phyloP scores from a whole-genome alignment of 257 asterid genomes.

The Verbena officinalis region DNA sequence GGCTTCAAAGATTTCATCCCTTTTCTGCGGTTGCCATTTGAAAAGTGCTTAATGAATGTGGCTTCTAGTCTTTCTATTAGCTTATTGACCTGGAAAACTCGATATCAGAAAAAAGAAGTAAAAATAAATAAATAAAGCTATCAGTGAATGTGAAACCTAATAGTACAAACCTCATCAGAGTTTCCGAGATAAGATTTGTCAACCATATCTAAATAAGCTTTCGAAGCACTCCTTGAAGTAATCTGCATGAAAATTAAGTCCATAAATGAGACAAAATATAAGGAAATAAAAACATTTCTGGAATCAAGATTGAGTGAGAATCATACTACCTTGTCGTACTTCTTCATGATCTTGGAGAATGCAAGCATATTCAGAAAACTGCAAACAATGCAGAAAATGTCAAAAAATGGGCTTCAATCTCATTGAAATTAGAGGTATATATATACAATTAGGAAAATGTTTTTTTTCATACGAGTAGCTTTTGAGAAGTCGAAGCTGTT shows the following conservation, averaged over 20 bases:
- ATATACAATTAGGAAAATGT: background rate
- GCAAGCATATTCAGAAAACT: slow-evolving; percentile 88
- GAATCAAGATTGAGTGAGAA: slow-evolving; percentile 6
- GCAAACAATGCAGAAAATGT: slow-evolving; percentile 9
- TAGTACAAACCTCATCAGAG: slow-evolving; percentile 70
- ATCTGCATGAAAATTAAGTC: slow-evolving; percentile 41
- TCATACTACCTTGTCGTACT: slow-evolving; percentile 77
- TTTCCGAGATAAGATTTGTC: slow-evolving; percentile 71
- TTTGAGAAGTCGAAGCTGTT: slow-evolving; percentile 67
- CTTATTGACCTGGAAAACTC: slow-evolving; percentile 45
- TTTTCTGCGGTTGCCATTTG: slow-evolving; percentile 73
- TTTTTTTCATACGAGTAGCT: slow-evolving; percentile 52
- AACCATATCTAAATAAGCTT: slow-evolving; percentile 68
- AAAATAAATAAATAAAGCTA: background rate
- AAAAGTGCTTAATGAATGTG: slow-evolving; percentile 71
- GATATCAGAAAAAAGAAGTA: background rate
- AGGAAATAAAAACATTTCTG: background rate
- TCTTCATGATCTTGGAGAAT: slow-evolving; percentile 86
- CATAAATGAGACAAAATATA: background rate
- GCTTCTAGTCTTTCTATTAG: slow-evolving; percentile 64
- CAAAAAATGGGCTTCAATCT: too few relatives aligned
- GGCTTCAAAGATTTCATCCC: slow-evolving; percentile 73
- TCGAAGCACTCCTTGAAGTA: slow-evolving; percentile 80
- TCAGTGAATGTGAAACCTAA: background rate
- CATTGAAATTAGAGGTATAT: background rate